Percentiles rank a stretch among this genome's conserved stretches.
Evolutionary conservation across 176 grass and related monocot species (phyloP).

Genomic region (Aegilops longissima): DNA sequence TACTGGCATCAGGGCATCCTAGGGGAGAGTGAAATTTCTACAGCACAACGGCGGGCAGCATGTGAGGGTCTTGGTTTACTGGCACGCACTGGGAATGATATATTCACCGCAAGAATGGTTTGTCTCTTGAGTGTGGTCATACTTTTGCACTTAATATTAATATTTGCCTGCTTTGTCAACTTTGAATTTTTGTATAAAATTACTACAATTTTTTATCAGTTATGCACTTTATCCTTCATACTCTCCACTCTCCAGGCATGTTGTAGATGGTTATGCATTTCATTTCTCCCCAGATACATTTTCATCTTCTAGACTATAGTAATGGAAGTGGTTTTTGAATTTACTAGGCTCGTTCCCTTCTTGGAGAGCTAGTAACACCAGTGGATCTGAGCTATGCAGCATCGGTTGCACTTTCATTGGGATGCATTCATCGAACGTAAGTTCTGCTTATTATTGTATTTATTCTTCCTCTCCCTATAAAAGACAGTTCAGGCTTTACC

Average conservation of each 20-base stretch:
- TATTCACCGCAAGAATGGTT: slow-evolving; percentile 92
- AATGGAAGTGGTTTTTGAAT: slow-evolving; percentile 34
- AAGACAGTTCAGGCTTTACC: slow-evolving; percentile 7
- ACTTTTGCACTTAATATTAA: slow-evolving; percentile 7
- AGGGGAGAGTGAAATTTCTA: slow-evolving; percentile 58
- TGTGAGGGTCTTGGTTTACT: slow-evolving; percentile 92
- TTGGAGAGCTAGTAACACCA: slow-evolving; percentile 72
- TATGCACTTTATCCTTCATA: slow-evolving; percentile 4
- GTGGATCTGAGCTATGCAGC: slow-evolving; percentile 72
- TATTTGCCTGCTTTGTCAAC: background rate
- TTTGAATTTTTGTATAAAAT: slow-evolving; percentile 9
- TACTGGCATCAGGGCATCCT: slow-evolving; percentile 69
- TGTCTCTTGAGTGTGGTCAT: slow-evolving; percentile 28
- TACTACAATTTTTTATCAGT: background rate
- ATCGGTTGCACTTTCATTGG: slow-evolving; percentile 81
- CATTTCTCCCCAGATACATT: background rate
- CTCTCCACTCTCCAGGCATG: background rate
- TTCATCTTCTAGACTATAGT: slow-evolving; percentile 17
- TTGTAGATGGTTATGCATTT: slow-evolving; percentile 10
- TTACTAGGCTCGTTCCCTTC: slow-evolving; percentile 81
- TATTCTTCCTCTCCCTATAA: background rate
- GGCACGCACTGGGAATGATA: slow-evolving; percentile 78
- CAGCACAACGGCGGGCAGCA: slow-evolving; percentile 72
- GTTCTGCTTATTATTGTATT: slow-evolving; percentile 21
- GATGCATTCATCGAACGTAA: slow-evolving; percentile 91